Evolutionary conservation across 768 basidiomycete genomes (phyloP).

Genomic region (Xerocomellus chrysenteron): DNA sequence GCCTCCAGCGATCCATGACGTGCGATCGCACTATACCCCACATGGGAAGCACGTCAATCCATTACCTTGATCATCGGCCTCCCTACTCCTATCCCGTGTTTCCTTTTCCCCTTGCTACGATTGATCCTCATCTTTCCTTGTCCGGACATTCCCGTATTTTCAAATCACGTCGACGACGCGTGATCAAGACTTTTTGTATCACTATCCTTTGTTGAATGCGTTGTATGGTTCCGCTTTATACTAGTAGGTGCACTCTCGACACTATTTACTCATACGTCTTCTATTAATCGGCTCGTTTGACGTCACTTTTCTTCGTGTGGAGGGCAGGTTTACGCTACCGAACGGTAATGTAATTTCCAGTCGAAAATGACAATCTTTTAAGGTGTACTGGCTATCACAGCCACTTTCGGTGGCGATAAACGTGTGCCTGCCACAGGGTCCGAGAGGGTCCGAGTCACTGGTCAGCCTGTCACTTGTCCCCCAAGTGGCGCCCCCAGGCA

Average conservation of each 20-base stretch:
- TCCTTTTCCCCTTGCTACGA: conserved; percentile 17
- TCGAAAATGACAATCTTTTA: conserved; percentile 25
- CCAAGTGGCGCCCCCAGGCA: conserved; percentile 3
- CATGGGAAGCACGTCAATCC: conserved; percentile 49
- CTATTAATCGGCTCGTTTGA: conserved; percentile 26
- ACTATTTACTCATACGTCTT: conserved; percentile 34
- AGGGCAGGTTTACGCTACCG: conserved; percentile 25
- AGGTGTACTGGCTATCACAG: conserved; percentile 30
- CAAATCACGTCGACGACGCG: conserved; percentile 25
- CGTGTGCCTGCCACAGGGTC: conserved; percentile 14
- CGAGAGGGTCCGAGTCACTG: neutral
- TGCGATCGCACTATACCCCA: conserved; percentile 37
- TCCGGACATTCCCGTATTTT: conserved; percentile 31
- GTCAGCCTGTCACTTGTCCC: conserved; percentile 4
- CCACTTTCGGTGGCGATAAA: conserved; percentile 26
- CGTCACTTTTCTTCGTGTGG: conserved; percentile 17
- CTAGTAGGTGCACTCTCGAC: conserved; percentile 35
- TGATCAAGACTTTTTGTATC: conserved; percentile 33
- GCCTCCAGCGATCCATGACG: conserved; percentile 36
- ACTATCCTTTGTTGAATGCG: conserved; percentile 27
- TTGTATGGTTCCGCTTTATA: conserved; percentile 29
- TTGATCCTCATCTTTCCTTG: conserved; percentile 20
- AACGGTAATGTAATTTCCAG: conserved; percentile 25
- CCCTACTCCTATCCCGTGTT: conserved; percentile 15
- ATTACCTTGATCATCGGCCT: conserved; percentile 40